Conservation (phyloP, 2,329 filamentous ascomycete genomes). For the Fusarium sp. region DNA sequence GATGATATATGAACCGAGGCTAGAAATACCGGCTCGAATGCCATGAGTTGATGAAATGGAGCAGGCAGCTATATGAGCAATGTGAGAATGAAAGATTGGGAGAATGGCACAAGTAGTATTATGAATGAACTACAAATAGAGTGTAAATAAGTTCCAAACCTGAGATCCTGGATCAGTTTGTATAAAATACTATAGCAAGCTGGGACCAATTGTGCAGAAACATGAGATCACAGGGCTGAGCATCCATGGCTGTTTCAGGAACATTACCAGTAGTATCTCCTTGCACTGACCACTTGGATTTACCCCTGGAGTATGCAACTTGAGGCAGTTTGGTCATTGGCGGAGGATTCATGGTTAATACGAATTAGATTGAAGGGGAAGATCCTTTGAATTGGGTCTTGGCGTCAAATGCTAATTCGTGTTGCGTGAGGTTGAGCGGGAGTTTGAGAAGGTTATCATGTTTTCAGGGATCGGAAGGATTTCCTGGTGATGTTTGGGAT, state of each 20-base stretch:
- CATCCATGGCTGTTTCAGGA: constrained; percentile 28
- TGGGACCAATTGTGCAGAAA: constrained; percentile 6
- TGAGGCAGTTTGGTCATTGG: constrained; percentile 1
- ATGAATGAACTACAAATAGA: constrained; percentile 11
- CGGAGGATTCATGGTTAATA: background rate
- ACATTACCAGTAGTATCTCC: background rate
- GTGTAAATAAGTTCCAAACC: background rate
- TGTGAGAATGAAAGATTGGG: constrained; percentile 36
- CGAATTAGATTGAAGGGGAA: background rate
- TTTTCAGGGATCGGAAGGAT: constrained; percentile 11
- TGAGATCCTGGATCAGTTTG: too few species aligned
- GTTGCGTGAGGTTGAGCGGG: background rate
- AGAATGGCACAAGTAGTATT: background rate
- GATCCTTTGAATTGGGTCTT: constrained; percentile 4
- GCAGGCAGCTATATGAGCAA: constrained; percentile 30
- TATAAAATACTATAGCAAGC: background rate
- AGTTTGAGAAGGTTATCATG: constrained; percentile 34
- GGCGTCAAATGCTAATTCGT: too few species aligned
- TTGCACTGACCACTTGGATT: background rate
- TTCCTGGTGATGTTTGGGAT: background rate
- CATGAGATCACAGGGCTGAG: constrained; percentile 8
- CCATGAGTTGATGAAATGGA: constrained; percentile 2
- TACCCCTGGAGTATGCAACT: background rate
- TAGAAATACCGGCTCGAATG: constrained; percentile 27
- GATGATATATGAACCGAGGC: constrained; percentile 19